Evolutionary conservation across 768 basidiomycete species (phyloP), one percentile per base, ranked within the genome.

Genomic region (Psilocybe cubensis): DNA sequence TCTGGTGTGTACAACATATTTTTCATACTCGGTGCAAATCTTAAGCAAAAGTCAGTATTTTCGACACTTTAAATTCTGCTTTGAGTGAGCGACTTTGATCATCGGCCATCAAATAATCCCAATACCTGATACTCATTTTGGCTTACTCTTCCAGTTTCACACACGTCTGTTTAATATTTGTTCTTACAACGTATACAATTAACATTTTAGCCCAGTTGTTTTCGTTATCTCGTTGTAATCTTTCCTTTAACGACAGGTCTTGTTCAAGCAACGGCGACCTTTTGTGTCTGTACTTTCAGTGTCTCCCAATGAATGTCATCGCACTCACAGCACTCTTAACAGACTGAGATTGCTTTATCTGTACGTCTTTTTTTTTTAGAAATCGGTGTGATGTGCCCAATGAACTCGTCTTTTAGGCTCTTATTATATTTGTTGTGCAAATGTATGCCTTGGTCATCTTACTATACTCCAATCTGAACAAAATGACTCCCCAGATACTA

Each of bases 241-340:
- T 70, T 67, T 48, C 68, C 69, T 8, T 58, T 57, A 20, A 63
- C 66, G 38, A 48, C 59, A 29, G 64, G 62, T 38, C 54, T 69
- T 25, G 49, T 57, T 24, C 42, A 64, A 45, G 63, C 66, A 23
- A 67, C 63, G 23, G 23, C 6, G 23, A 21, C 42, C 11, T 44
- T 21, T 44, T 44, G 42, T 44, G 42, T 44, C 20, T 44, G 42
- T 21, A 8, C n/a, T 20, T 44, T 44, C 20, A 14, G 18, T 21
- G 20, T 14, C 20, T 45, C 56, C 66, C 64, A 31, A n/a, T n/a
- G n/a, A n/a, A n/a, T n/a, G n/a, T n/a, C n/a, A n/a, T n/a, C n/a
- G n/a, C n/a, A n/a, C n/a, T n/a, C n/a, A n/a, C n/a, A n/a, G n/a
- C n/a, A n/a, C 44, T 53, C 23, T 44, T 14, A 21, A 29, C 25